Conservation (phyloP, 345 rosid species). For the Jatropha curcas region DNA sequence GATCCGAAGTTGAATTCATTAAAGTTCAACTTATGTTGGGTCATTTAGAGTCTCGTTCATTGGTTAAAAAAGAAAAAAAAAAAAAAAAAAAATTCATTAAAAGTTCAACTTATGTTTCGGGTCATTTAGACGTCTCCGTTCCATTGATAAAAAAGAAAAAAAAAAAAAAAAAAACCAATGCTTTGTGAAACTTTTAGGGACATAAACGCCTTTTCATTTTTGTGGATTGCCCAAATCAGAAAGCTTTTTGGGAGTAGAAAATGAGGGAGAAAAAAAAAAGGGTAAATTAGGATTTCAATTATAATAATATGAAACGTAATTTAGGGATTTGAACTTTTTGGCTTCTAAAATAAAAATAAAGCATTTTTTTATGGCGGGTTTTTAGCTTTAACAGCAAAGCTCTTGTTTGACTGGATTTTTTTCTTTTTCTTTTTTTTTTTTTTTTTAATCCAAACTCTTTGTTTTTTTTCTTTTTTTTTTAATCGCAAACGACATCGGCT, state of each 20-base stretch:
- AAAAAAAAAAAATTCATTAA: too few relatives aligned
- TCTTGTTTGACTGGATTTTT: conserved; percentile 28
- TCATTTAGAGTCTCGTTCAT: too few relatives aligned
- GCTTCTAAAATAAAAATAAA: not conserved
- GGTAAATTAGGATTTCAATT: conserved; percentile 15
- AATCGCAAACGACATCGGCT: too few relatives aligned
- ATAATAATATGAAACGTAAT: conserved; percentile 29
- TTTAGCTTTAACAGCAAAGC: conserved; percentile 35
- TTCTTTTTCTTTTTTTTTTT: not conserved
- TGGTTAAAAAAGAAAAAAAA: too few relatives aligned
- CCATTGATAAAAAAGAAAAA: too few relatives aligned
- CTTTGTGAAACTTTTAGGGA: not conserved
- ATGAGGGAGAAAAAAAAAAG: conserved; percentile 3
- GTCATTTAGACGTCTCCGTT: not conserved
- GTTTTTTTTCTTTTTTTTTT: too few relatives aligned
- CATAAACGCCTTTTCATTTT: not conserved
- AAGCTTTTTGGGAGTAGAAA: not conserved
- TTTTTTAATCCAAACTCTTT: not conserved
- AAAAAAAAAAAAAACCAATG: not conserved
- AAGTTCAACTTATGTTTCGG: not conserved
- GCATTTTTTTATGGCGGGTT: conserved; percentile 24
- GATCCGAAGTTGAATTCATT: too few relatives aligned
- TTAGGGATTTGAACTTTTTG: conserved; percentile 29
- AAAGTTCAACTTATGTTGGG: too few relatives aligned
- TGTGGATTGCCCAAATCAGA: not conserved